phyloP scores from a whole-genome alignment of 2,329 filamentous ascomycete species.

The Aspergillus quadrilineatus region DNA sequence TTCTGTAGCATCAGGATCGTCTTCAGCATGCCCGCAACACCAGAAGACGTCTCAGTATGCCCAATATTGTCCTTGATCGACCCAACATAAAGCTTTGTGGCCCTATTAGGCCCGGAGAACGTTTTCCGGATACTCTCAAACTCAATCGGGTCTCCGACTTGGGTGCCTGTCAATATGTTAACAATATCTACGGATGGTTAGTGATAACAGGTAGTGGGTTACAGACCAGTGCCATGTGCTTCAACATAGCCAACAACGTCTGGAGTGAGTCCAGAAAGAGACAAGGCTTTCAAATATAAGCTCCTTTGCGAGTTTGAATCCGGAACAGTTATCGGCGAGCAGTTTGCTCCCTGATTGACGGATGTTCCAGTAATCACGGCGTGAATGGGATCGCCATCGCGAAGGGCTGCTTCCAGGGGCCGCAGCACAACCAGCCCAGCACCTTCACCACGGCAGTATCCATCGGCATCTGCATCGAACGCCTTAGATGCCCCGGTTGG shows the following conservation, averaged over 20 bases:
- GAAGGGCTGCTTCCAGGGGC: constrained; percentile 45
- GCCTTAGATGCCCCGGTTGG: background rate
- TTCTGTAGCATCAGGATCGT: constrained; percentile 1
- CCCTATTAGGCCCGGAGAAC: background rate
- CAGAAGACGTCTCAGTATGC: constrained; percentile 33
- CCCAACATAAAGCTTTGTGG: background rate
- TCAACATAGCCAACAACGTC: constrained; percentile 28
- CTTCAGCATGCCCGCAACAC: background rate
- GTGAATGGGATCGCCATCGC: constrained; percentile 31
- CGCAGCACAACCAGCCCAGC: background rate
- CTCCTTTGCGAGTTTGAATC: background rate
- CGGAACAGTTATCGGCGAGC: background rate
- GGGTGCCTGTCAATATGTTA: constrained; percentile 27
- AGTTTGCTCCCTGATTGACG: constrained; percentile 29
- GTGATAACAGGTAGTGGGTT: constrained; percentile 20
- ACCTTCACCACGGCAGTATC: constrained; percentile 1
- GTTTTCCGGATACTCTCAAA: constrained; percentile 19
- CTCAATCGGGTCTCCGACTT: background rate
- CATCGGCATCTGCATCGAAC: constrained; percentile 5
- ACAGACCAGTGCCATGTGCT: background rate
- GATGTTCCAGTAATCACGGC: background rate
- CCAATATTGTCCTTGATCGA: background rate
- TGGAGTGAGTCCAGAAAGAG: background rate
- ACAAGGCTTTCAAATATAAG: background rate
- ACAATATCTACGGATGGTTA: constrained; percentile 18